Percentiles rank a stretch among this genome's conserved stretches.
phyloP scores from a whole-genome alignment of 306 rosid genomes.

The Cicer yamashitae region DNA sequence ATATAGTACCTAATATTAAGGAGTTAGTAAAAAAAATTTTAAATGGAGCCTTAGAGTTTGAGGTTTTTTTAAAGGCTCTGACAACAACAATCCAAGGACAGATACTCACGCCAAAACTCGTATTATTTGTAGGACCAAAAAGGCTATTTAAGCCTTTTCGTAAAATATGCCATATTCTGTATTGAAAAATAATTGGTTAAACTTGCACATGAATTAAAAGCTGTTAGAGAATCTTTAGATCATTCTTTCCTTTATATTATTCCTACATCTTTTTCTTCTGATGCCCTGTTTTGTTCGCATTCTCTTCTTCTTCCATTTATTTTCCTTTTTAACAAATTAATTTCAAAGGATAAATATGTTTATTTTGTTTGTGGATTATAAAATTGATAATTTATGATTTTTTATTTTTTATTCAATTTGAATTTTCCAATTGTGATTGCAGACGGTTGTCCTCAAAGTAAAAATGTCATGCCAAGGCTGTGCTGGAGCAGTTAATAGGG shows the following conservation, averaged over 20 bases:
- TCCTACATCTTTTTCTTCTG: neutral
- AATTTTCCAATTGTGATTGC: constrained; percentile 42
- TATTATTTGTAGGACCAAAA: too few species aligned
- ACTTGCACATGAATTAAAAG: too few species aligned
- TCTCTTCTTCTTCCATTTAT: neutral
- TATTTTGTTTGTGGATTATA: neutral
- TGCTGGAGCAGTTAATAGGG: constrained; percentile 89
- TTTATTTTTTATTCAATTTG: neutral
- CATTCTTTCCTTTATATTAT: neutral
- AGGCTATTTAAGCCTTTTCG: too few species aligned
- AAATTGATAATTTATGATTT: neutral
- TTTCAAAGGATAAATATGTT: neutral
- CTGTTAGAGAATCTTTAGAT: too few species aligned
- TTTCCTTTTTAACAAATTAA: neutral
- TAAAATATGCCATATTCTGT: too few species aligned
- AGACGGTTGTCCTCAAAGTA: constrained; percentile 91
- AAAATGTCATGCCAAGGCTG: constrained; percentile 94
- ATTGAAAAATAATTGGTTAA: too few species aligned
- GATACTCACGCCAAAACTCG: too few species aligned
- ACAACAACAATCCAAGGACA: too few species aligned
- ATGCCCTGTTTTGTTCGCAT: neutral
- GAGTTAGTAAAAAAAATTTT: too few species aligned
- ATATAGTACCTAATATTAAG: too few species aligned
- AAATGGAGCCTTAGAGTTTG: too few species aligned
- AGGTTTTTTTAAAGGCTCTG: too few species aligned